These are phyloP conservation scores for Leucoagaricus sp. DNA, from an alignment of 1,284 basidiomycete species.

Conservation along the genomic window DNA sequence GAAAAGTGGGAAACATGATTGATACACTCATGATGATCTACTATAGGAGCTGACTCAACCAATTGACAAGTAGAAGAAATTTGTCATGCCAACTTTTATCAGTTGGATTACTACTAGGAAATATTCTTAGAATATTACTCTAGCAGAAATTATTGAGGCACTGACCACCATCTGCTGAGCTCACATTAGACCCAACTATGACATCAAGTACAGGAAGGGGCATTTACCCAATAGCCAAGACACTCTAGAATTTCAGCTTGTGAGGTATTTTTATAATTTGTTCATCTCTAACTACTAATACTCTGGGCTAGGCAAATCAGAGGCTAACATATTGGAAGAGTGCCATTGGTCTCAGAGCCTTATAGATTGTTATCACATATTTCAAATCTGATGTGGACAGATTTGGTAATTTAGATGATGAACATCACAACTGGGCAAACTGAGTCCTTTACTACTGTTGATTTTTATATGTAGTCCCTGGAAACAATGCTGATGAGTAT, in stretches of 20 bases:
- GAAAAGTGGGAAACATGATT: background rate
- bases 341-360: background rate
- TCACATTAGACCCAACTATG: background rate
- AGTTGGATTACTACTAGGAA: background rate
- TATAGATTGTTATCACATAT: background rate
- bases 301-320: background rate
- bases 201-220: background rate
- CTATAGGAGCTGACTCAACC: background rate
- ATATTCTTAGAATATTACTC: background rate
- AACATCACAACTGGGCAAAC: background rate
- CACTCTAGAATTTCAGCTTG: background rate
- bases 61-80: no score
- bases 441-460: background rate
- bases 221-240: background rate
- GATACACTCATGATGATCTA: background rate
- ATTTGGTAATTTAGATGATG: background rate
- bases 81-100: background rate
- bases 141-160: background rate
- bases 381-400: background rate
- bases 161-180: background rate
- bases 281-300: background rate
- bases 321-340: background rate
- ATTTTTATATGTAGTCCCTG: background rate
- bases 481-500: background rate
- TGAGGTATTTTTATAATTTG: background rate